Conservation (phyloP, 352 stramenopile species). For the Globisporangium irregulare region DNA sequence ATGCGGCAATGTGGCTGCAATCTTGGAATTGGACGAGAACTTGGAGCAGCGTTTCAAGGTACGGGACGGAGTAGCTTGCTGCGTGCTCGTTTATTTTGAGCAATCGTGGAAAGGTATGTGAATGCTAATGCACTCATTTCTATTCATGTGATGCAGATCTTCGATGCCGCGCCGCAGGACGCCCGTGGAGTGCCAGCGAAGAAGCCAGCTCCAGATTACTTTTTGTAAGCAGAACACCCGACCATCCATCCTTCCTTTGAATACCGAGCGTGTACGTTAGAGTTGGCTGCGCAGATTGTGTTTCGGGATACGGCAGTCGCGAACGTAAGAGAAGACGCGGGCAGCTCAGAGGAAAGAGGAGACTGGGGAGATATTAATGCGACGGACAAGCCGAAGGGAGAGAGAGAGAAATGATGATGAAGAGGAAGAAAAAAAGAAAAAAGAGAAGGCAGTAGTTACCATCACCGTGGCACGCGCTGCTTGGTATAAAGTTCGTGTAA, state of each 20-base stretch:
- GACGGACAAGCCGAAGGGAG: not conserved
- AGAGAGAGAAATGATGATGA: slow-evolving; percentile 1
- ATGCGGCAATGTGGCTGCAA: slow-evolving; percentile 98
- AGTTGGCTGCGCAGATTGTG: not conserved
- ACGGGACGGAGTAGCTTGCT: not conserved
- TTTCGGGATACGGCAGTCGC: not conserved
- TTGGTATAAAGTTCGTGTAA: slow-evolving; percentile 19
- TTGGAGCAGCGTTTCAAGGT: slow-evolving; percentile 88
- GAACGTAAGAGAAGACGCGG: slow-evolving; percentile 7
- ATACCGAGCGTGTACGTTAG: slow-evolving; percentile 3
- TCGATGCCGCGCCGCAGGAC: slow-evolving; percentile 97
- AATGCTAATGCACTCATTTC: not conserved
- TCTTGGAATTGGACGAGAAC: slow-evolving; percentile 98
- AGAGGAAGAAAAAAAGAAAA: slow-evolving; percentile 10
- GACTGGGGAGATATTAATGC: slow-evolving; percentile 5
- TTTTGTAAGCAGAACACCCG: slow-evolving; percentile 87
- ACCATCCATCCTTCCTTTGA: not conserved
- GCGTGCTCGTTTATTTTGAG: slow-evolving; percentile 12
- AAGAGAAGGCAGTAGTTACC: slow-evolving; percentile 19
- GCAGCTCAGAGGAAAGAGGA: slow-evolving; percentile 5
- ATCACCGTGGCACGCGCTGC: slow-evolving; percentile 14
- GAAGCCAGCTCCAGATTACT: slow-evolving; percentile 99
- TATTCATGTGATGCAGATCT: slow-evolving; percentile 79
- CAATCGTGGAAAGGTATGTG: slow-evolving; percentile 13
- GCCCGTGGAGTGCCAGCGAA: slow-evolving; percentile 96